Percentiles rank a stretch among this genome's conserved stretches.
Evolutionary conservation across 306 rosid genomes (phyloP).

Genomic region (Lathyrus tuberosus): DNA sequence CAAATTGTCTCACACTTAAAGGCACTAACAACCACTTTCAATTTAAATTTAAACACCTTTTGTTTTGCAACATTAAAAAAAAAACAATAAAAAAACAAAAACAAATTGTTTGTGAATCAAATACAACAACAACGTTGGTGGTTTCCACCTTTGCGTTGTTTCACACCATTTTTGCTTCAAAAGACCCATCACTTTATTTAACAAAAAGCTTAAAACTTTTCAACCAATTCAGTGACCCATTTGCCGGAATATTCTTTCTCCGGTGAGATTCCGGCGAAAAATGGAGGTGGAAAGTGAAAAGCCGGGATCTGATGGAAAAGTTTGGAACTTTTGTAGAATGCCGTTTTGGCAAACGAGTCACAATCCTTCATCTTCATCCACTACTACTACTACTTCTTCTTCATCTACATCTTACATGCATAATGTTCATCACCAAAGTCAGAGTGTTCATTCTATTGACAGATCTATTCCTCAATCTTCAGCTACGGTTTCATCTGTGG

Average conservation of each 20-base stretch:
- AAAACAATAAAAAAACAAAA: conserved; percentile 11
- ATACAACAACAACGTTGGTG: conserved; percentile 41
- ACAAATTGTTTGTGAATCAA: conserved; percentile 11
- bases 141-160: conserved; percentile 37
- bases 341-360: conserved; percentile 85
- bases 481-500: conserved; percentile 65
- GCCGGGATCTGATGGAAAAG: conserved; percentile 67
- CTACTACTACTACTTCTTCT: conserved; percentile 43
- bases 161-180: conserved; percentile 36
- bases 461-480: conserved; percentile 56
- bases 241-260: conserved; percentile 35
- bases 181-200: conserved; percentile 29
- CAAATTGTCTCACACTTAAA: conserved; percentile 49
- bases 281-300: conserved; percentile 80
- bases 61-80: conserved; percentile 44
- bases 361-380: conserved; percentile 45
- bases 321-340: conserved; percentile 73
- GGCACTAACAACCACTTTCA: conserved; percentile 18
- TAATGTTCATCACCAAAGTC: conserved; percentile 54
- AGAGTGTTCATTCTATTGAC: conserved; percentile 60
- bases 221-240: conserved; percentile 38
- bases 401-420: conserved; percentile 56
- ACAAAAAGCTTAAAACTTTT: conserved; percentile 42
- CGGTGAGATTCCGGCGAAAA: conserved; percentile 37
- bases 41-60: conserved; percentile 43